Evolutionary conservation across 345 rosid species (phyloP), one percentile per base, ranked within the genome.

Genomic region (Salix viminalis): DNA sequence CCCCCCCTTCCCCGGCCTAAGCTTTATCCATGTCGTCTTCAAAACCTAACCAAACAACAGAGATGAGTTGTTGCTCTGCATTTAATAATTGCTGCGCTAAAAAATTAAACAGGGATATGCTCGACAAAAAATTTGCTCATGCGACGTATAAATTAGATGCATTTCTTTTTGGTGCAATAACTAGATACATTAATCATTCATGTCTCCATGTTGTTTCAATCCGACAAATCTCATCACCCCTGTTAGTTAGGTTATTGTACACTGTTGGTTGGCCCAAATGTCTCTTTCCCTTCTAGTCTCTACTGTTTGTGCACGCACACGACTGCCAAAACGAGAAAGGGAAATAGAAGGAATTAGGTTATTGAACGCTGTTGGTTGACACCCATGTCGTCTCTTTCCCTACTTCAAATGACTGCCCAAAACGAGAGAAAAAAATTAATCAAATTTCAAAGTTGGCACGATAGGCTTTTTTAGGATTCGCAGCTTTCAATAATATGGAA

Each of bases 171-270:
- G 9, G 11, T 10, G 12, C 13, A 41, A 10, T 10, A 41, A 41
- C 14, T 41, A 41, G 13, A 23, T 23, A 21, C 67, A 85, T 75
- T 52, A 60, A 82, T 41, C 67, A 67, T 50, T 76, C 26, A 23
- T 24, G 74, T 58, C 65, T 75, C 41, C 64, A 3, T 58, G 64
- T 75, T 73, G 81, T 74, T 81, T 66, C 61, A 60, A 60, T 75
- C 70, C 36, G 69, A 79, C 67, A 73, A 79, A 73, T 24, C 74
- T 66, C 56, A 67, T 76, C 58, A 58, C 77, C 67, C 54, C 75
- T 37, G 67, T 75, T 84, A 71, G 83, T 80, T 82, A 78, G 85
- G 83, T 78, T 62, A 32, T 39, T 70, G 66, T 60, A 46, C 73
- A 4, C 69, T 30, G 37, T n/a, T 61, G 48, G 42, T 61, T 52